These are phyloP conservation scores for Herpetomonas tarakana DNA, from an alignment of 208 protist genomes.

Conservation along the genomic window DNA sequence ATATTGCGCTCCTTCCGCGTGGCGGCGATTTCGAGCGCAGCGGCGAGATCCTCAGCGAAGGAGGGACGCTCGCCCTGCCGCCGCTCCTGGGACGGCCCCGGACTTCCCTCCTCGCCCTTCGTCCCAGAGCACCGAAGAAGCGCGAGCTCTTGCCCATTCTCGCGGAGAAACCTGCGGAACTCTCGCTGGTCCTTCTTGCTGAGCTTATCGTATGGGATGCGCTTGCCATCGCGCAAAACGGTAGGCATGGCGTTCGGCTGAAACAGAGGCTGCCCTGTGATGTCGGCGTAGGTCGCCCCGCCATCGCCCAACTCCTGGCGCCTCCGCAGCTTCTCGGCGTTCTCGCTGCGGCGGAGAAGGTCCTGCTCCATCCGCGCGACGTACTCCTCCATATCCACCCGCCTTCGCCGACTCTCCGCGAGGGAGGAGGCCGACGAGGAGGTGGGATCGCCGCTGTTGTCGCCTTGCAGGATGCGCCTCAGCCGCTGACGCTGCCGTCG, in stretches of 20 bases:
- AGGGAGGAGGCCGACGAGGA: no score
- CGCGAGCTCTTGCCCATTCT: conserved; percentile 27
- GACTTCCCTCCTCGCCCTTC: conserved; percentile 10
- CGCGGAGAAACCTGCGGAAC: conserved; percentile 25
- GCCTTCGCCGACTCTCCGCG: background rate
- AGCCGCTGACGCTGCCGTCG: conserved; percentile 21
- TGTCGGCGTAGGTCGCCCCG: conserved; percentile 21
- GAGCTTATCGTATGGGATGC: conserved; percentile 44
- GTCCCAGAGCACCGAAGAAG: conserved; percentile 27
- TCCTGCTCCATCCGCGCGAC: background rate
- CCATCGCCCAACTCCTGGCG: conserved; percentile 19
- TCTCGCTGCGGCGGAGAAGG: conserved; percentile 7
- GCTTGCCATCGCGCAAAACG: conserved; percentile 33
- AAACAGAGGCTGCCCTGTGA: conserved; percentile 60
- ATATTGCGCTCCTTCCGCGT: conserved; percentile 17
- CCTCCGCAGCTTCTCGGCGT: conserved; percentile 21
- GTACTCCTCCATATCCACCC: background rate
- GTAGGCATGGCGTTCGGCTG: conserved; percentile 61
- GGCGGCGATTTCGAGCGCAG: conserved; percentile 23
- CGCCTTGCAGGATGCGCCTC: conserved; percentile 11
- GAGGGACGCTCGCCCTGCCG: conserved; percentile 9
- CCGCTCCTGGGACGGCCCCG: conserved; percentile 5
- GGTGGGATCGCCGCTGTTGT: background rate
- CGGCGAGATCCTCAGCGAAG: conserved; percentile 18
- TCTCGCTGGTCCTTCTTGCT: conserved; percentile 28